Conservation (phyloP, 176 grass and related monocot species). For the Pharus latifolius region DNA sequence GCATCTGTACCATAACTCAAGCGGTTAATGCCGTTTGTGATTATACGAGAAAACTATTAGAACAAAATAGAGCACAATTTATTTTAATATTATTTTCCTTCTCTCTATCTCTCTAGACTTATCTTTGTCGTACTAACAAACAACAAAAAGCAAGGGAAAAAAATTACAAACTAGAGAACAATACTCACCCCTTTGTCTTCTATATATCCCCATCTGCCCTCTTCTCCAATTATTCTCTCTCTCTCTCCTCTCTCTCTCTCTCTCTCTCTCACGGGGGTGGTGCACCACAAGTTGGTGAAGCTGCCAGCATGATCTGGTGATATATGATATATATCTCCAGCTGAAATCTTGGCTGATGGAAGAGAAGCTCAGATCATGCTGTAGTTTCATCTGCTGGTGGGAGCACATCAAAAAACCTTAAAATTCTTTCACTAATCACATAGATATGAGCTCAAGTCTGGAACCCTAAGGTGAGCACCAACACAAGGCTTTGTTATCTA, state of each 20-base stretch:
- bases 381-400: conserved; percentile 71
- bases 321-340: not conserved
- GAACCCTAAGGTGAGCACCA: conserved; percentile 4
- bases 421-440: not conserved
- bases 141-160: not conserved
- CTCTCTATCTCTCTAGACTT: not conserved
- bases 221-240: not conserved
- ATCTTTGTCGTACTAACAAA: too few species aligned
- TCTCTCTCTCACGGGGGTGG: not conserved
- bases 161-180: not conserved
- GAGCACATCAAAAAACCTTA: conserved; percentile 36
- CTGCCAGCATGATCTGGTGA: conserved; percentile 76
- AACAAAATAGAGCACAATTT: too few species aligned
- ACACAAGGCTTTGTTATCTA: not conserved
- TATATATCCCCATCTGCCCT: conserved; percentile 12
- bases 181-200: conserved; percentile 6
- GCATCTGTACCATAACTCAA: too few species aligned
- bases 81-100: not conserved
- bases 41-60: too few species aligned
- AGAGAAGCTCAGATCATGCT: conserved; percentile 44
- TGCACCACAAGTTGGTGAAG: conserved; percentile 61
- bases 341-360: not conserved
- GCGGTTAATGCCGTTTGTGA: too few species aligned
- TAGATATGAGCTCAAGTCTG: not conserved
- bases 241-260: not conserved